Evolutionary conservation across 768 basidiomycete genomes (phyloP), one percentile per base, ranked within the genome.

Genomic region (Pleurotus eryngii): DNA sequence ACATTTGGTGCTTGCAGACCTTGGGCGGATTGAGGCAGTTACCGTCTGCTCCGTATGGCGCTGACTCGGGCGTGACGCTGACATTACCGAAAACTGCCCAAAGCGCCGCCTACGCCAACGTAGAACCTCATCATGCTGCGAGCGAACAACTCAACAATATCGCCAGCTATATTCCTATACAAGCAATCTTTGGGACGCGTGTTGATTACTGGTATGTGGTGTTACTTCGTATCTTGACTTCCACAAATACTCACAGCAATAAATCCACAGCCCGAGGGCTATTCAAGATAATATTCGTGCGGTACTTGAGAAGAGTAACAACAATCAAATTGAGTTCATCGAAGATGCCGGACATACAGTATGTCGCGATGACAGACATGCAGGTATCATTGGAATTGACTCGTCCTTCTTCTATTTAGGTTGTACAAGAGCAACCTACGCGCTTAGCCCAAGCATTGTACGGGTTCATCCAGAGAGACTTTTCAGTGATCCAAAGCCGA

Each of bases 31-130:
- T 83, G 62, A 63, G 75, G 17, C 55, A 69, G 5, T 63, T 80
- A 11, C 79, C 80, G 3, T 78, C 75, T 0, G 55, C 57, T 15
- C 69, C 70, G 12, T 76, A 81, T 0, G 72, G 77, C 55, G 68
- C 71, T 54, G 67, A 62, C 18, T 68, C 72, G 49, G 81, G 79
- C 18, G 77, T 84, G 5, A 82, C 80, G 9, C 65, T 82, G 11
- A 80, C 73, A 58, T 82, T 54, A 22, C 7, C 51, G 11, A 54
- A 40, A 42, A 2, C 15, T n/a, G 7, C 51, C 20, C 51, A 54
- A 24, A 42, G 37, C n/a, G 37, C 51, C 9, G 38, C 35, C 22
- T 54, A 37, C 39, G 35, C 38, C 51, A 37, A 43, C 20, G 51
- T 54, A n/a, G 37, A 54, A 24, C 24, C 51, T n/a, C 51, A 54